Conservation (phyloP, 2,329 filamentous ascomycete genomes). For the Trematosphaeria pertusa region DNA sequence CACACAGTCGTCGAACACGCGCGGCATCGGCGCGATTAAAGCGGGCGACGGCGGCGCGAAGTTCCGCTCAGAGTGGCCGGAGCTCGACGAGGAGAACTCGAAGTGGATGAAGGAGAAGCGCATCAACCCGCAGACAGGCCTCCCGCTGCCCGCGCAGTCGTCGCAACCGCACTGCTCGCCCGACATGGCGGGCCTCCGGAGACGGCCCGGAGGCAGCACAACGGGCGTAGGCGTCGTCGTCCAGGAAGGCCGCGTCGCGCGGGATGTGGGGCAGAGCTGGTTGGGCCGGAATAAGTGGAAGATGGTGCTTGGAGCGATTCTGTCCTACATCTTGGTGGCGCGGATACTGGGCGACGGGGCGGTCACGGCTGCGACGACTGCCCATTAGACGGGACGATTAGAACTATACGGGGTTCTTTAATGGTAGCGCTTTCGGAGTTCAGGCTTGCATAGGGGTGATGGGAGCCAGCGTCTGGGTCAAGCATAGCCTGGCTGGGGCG, state of each 20-base stretch:
- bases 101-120: constrained; percentile 86
- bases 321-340: constrained; percentile 83
- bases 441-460: constrained; percentile 8
- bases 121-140: constrained; percentile 79
- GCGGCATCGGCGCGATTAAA: constrained; percentile 78
- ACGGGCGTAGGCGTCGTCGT: constrained; percentile 68
- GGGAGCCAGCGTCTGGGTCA: neutral
- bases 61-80: constrained; percentile 88
- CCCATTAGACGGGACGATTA: constrained; percentile 8
- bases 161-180: constrained; percentile 64
- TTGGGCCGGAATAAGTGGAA: constrained; percentile 79
- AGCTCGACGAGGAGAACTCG: constrained; percentile 88
- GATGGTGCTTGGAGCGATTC: constrained; percentile 72
- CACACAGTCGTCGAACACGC: constrained; percentile 43
- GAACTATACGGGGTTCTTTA: neutral
- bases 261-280: constrained; percentile 84
- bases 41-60: constrained; percentile 91
- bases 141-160: constrained; percentile 62
- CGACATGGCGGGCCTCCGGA: constrained; percentile 68
- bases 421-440: constrained; percentile 5
- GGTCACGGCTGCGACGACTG: constrained; percentile 8
- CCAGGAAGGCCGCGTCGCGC: constrained; percentile 76
- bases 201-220: constrained; percentile 65
- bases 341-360: constrained; percentile 69
- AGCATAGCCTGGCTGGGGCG: neutral